Evolutionary conservation across 192 early-diverging fungal genomes (phyloP).

Genomic region (Oehlia diaphana): DNA sequence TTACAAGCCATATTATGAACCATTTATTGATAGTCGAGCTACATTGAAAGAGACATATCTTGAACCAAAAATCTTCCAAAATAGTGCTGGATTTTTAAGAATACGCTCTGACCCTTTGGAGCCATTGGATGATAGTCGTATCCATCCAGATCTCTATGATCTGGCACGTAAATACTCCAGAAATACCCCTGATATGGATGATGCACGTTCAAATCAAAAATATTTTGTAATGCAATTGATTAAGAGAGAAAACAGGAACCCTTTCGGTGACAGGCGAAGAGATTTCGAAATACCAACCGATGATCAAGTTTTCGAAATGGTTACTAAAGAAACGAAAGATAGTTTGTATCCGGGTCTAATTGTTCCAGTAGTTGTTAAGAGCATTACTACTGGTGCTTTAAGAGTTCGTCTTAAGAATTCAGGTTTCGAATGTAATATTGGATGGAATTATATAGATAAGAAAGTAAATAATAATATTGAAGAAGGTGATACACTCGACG

Average conservation of each 20-base stretch:
- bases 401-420: slow-evolving; percentile 32
- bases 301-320: slow-evolving; percentile 76
- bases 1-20: neutral
- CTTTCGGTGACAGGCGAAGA: slow-evolving; percentile 74
- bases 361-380: slow-evolving; percentile 44
- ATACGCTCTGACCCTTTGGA: slow-evolving; percentile 57
- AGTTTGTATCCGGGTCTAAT: slow-evolving; percentile 66
- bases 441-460: slow-evolving; percentile 33
- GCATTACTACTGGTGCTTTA: neutral
- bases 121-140: slow-evolving; percentile 89
- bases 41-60: neutral
- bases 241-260: slow-evolving; percentile 83
- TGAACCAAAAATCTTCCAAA: slow-evolving; percentile 70
- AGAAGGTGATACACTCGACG: neutral
- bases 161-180: slow-evolving; percentile 96
- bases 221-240: slow-evolving; percentile 55
- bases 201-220: slow-evolving; percentile 33
- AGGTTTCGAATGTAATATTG: slow-evolving; percentile 86
- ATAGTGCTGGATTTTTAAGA: slow-evolving; percentile 89
- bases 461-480: neutral
- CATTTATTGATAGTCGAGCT: neutral
- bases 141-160: slow-evolving; percentile 95
- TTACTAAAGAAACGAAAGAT: slow-evolving; percentile 67
- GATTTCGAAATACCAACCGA: slow-evolving; percentile 55
- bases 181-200: slow-evolving; percentile 87